A percentile compares a stretch with the other conserved stretches of the same genome.
phyloP scores from a whole-genome alignment of 805 yeast genomes.

The Kodamaea jinghongensis region DNA sequence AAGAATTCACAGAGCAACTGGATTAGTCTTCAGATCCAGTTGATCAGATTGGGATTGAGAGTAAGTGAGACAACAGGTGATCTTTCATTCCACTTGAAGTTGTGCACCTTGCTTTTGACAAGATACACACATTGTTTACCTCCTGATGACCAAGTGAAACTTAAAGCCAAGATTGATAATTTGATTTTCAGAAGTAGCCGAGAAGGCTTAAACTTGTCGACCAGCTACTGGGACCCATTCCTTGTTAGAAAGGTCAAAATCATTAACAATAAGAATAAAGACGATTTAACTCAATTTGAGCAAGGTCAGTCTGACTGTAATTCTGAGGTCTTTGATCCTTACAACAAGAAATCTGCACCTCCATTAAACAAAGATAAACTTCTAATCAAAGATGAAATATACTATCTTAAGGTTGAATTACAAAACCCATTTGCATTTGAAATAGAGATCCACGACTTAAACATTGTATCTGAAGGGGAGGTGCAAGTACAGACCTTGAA shows the following conservation, averaged over 20 bases:
- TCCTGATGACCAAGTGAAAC: constrained; percentile 53
- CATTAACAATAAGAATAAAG: constrained; percentile 19
- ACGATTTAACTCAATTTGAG: constrained; percentile 42
- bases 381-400: constrained; percentile 47
- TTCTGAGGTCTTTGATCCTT: constrained; percentile 53
- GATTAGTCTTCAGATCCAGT: constrained; percentile 55
- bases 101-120: constrained; percentile 54
- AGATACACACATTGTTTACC: constrained; percentile 54
- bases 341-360: constrained; percentile 16
- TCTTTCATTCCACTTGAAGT: constrained; percentile 31
- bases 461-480: constrained; percentile 33
- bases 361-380: constrained; percentile 49
- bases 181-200: constrained; percentile 19
- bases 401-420: constrained; percentile 53
- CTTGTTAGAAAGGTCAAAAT: constrained; percentile 53
- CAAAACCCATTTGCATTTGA: constrained; percentile 84
- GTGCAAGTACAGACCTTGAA: constrained; percentile 29
- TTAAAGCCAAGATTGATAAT: constrained; percentile 33
- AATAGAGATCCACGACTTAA: constrained; percentile 52
- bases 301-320: constrained; percentile 16
- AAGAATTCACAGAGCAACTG: constrained; percentile 38
- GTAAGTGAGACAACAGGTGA: constrained; percentile 55
- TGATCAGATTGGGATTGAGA: constrained; percentile 49
- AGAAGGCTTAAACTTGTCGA: constrained; percentile 23
- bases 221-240: constrained; percentile 72